Base-by-base conservation (phyloP, 2,329 filamentous ascomycete genomes). In the Hymenoscyphus infarciens region DNA sequence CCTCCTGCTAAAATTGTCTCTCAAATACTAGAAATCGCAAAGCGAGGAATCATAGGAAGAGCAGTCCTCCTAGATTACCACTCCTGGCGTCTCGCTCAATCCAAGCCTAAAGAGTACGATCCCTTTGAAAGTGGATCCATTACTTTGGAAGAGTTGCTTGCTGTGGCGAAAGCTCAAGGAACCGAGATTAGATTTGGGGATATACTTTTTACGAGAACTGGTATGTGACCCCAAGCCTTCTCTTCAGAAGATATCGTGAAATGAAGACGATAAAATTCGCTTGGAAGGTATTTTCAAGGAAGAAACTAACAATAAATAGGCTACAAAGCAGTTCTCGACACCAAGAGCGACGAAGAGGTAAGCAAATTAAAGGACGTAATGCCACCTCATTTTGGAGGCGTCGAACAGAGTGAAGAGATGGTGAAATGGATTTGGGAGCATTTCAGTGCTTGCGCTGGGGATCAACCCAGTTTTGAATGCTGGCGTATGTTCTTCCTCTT, bases 41-140 rank as follows among this genome's bases (percentile, higher is more conserved):
- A 63, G 0, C 61, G 64, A 59, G 83, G 82, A 16, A 84, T 85
- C 54, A 81, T 84, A 0, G 83, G 82, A n/a, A 75, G 83, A 0
- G 83, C 80, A 2, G 75, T 85, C 1, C 71, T 86, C n/a, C 69
- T 85, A 39, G 83, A 85, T 67, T 80, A 81, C 63, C 77, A 57
- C 56, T 16, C 31, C 22, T 57, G 79, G 66, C 71, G 78, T 10
- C 65, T 75, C 13, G 71, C 75, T 15, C 74, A 78, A 35, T 67
- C 70, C 70, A 59, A 65, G 33, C 57, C 60, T 2, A 68, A 78
- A 70, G 64, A 68, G 15, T 73, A 77, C 67, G 56, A 75, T 38
- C 67, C 74, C 19, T 76, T 79, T 67, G 61, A 74, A 22, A 73
- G 74, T 0, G 68, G 67, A 13, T 62, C 64, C 13, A 78, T 79